phyloP scores from a whole-genome alignment of 1,139 yeast species.

The Martiniozyma asiatica region DNA sequence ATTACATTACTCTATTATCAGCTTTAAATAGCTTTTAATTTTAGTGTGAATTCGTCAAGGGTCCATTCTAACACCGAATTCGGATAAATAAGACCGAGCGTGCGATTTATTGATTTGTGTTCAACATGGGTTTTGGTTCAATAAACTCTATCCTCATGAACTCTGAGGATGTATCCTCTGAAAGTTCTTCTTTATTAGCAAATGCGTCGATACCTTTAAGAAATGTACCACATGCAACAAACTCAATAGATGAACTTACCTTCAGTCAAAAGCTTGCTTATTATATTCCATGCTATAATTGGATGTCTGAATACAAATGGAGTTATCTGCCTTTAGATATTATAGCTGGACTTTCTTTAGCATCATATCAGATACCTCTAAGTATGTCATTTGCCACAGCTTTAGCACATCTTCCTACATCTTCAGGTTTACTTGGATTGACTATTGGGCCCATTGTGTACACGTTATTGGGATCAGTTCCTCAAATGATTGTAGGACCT shows the following conservation, averaged over 20 bases:
- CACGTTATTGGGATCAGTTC: conserved; percentile 78
- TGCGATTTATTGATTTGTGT: too few relatives aligned
- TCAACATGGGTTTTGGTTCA: too few relatives aligned
- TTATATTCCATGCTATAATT: conserved; percentile 70
- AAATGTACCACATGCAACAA: too few relatives aligned
- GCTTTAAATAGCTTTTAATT: too few relatives aligned
- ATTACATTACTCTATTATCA: too few relatives aligned
- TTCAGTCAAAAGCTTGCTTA: conserved; percentile 46
- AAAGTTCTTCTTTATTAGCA: conserved; percentile 1
- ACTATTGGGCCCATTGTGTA: conserved; percentile 79
- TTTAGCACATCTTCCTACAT: conserved; percentile 81
- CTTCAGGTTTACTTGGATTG: conserved; percentile 72
- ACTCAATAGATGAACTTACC: too few relatives aligned
- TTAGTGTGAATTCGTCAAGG: too few relatives aligned
- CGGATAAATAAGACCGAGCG: too few relatives aligned
- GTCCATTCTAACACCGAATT: too few relatives aligned
- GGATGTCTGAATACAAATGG: conserved; percentile 56
- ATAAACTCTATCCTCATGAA: too few relatives aligned
- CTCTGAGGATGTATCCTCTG: too few relatives aligned
- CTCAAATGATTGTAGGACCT: conserved; percentile 95
- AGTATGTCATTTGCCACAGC: conserved; percentile 84
- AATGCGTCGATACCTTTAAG: too few relatives aligned
- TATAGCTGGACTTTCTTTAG: conserved; percentile 76
- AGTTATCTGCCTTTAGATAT: conserved; percentile 57
- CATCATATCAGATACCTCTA: conserved; percentile 85